Evolutionary conservation across 2,329 filamentous ascomycete genomes (phyloP).

Genomic region (Botrytis tulipae): DNA sequence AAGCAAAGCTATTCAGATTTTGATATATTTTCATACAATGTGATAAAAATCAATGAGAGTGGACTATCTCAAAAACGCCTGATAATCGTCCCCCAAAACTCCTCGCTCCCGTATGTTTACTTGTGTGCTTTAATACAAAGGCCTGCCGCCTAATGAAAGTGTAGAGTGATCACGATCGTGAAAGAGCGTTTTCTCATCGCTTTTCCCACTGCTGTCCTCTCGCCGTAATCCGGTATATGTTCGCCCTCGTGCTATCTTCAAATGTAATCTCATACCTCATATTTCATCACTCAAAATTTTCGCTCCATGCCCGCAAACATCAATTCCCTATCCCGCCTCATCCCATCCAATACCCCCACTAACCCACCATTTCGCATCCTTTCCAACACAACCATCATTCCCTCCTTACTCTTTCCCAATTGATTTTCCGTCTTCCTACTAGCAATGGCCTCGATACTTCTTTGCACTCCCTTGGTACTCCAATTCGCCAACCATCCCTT

Average conservation of each 20-base stretch:
- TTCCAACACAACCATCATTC: conserved; percentile 79
- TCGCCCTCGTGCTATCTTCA: not conserved
- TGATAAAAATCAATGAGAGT: conserved; percentile 21
- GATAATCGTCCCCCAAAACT: conserved; percentile 28
- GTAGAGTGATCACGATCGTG: conserved; percentile 5
- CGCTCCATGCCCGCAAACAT: conserved; percentile 25
- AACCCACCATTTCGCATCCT: conserved; percentile 64
- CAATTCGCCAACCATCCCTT: conserved; percentile 55
- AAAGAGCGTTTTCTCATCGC: not conserved
- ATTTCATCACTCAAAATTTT: conserved; percentile 23
- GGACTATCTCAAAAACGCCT: conserved; percentile 16
- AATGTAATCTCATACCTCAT: conserved; percentile 12
- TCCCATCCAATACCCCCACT: conserved; percentile 68
- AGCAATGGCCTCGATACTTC: conserved; percentile 76
- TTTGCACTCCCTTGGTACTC: conserved; percentile 70
- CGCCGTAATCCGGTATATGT: not conserved
- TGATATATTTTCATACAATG: conserved; percentile 15
- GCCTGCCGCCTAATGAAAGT: conserved; percentile 21
- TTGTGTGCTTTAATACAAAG: conserved; percentile 27
- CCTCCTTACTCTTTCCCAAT: conserved; percentile 76
- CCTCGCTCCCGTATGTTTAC: conserved; percentile 34
- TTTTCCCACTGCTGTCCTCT: not conserved
- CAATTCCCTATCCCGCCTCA: conserved; percentile 56
- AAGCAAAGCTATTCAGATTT: not conserved
- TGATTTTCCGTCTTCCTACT: conserved; percentile 75